Conservation (phyloP, 805 yeast species). For the Suhomyces sp. region DNA sequence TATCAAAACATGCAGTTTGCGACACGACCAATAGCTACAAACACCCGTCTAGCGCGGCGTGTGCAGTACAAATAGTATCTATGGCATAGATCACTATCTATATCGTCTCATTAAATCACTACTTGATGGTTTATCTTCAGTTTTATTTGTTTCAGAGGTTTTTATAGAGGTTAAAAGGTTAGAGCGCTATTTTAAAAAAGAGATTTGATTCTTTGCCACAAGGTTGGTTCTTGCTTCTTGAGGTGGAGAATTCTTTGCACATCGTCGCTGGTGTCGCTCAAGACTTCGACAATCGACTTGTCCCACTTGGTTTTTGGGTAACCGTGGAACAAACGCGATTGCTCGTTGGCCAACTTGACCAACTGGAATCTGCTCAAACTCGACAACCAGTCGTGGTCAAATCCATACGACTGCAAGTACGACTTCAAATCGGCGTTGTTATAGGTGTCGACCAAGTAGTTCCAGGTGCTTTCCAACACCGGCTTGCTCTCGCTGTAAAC, state of each 20-base stretch:
- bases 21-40: not conserved
- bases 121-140: too few relatives aligned
- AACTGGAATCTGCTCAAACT: constrained; percentile 31
- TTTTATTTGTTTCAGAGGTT: too few relatives aligned
- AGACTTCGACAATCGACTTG: constrained; percentile 6
- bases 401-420: constrained; percentile 44
- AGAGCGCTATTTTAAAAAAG: not conserved
- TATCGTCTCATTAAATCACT: too few relatives aligned
- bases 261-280: constrained; percentile 3
- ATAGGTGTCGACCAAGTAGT: constrained; percentile 36
- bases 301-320: constrained; percentile 13
- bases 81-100: too few relatives aligned
- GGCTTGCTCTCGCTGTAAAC: constrained; percentile 5
- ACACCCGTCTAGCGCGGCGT: not conserved
- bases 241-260: constrained; percentile 1
- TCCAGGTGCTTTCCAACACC: constrained; percentile 1
- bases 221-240: constrained; percentile 4
- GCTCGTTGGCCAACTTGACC: constrained; percentile 36
- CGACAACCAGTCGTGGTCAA: constrained; percentile 20
- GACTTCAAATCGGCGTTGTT: constrained; percentile 40
- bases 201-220: constrained; percentile 5
- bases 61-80: not conserved
- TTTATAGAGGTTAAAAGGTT: not conserved
- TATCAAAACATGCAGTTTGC: constrained; percentile 6
- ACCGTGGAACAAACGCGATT: constrained; percentile 38